Base-by-base conservation (phyloP, 106 monocot species). In the Dioscorea alata region DNA sequence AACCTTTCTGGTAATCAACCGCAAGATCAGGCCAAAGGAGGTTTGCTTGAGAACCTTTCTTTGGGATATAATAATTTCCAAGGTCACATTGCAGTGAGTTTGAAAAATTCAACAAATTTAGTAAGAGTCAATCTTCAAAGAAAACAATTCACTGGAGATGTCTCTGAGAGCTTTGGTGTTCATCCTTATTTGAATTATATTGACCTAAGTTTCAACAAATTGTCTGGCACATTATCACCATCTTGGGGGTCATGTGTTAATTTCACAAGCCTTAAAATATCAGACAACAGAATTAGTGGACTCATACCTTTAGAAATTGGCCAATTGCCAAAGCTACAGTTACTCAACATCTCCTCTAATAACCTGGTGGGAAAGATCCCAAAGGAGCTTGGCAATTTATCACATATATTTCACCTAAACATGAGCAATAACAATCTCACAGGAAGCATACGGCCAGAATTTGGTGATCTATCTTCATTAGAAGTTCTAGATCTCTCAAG, bases 401-500 rank as follows among this genome's bases (percentile, higher is more conserved):
- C 69, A 0, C 2, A 16, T 6, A 6, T 69, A 7, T 69, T 18
- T 32, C 24, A 54, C 5, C 28, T 69, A 15, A 69, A 19, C 28
- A 15, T 69, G 17, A 33, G 63, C 21, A 50, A 77, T 31, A 77
- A 77, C 31, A 42, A 50, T 12, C 54, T 77, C 25, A 4, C 18
- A 48, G 78, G 78, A 53, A 4, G 4, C 33, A 51, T 78, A 19
- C 67, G 61, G 3, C 10, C 15, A 13, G 61, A 73, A 68, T 20
- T 72, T 50, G 67, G 72, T 12, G 63, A 28, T 1, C 25, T 78
- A 15, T 23, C 33, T 0, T 42, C 59, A 14, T 21, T 78, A 17
- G 22, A 35, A 35, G 28, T 10, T 28, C 67, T 78, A 12, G 78
- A 78, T 57, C 17, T 78, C 8, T 78, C 78, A 8, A 24, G 31